phyloP scores from a whole-genome alignment of 2,329 filamentous ascomycete species.

The Microdochium paspali region DNA sequence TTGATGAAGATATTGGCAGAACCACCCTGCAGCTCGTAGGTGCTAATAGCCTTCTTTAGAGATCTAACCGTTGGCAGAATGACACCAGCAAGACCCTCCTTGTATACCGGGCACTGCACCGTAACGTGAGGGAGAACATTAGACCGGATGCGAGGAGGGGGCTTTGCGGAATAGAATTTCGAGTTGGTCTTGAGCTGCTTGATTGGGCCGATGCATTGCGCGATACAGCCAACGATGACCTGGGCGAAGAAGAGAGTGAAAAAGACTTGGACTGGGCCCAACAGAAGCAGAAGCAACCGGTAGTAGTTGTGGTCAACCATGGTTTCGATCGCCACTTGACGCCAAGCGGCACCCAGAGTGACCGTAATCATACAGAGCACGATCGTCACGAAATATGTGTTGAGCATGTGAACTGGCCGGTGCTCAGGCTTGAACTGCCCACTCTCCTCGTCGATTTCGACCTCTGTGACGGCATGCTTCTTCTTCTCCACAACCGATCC shows the following conservation, averaged over 20 bases:
- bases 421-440: conserved; percentile 56
- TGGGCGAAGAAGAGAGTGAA: conserved; percentile 77
- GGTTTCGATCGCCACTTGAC: conserved; percentile 59
- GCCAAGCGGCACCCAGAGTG: conserved; percentile 60
- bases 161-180: conserved; percentile 71
- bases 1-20: conserved; percentile 71
- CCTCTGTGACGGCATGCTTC: conserved; percentile 32
- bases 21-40: conserved; percentile 69
- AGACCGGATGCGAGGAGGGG: conserved; percentile 51
- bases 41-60: conserved; percentile 68
- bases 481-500: conserved; percentile 24
- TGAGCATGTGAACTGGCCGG: conserved; percentile 59
- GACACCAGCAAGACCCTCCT: conserved; percentile 68
- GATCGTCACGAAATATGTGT: conserved; percentile 57
- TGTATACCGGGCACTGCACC: conserved; percentile 83
- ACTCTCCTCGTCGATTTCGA: conserved; percentile 62
- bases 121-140: conserved; percentile 61
- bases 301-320: conserved; percentile 53
- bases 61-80: conserved; percentile 71
- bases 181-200: conserved; percentile 66
- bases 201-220: conserved; percentile 68
- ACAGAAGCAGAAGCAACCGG: conserved; percentile 53
- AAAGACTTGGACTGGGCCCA: conserved; percentile 67
- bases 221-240: conserved; percentile 66
- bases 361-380: conserved; percentile 57